Percentiles rank a stretch among this genome's conserved stretches.
Evolutionary conservation across 441 rosid species (phyloP).

Genomic region (Bruguiera hainesii): DNA sequence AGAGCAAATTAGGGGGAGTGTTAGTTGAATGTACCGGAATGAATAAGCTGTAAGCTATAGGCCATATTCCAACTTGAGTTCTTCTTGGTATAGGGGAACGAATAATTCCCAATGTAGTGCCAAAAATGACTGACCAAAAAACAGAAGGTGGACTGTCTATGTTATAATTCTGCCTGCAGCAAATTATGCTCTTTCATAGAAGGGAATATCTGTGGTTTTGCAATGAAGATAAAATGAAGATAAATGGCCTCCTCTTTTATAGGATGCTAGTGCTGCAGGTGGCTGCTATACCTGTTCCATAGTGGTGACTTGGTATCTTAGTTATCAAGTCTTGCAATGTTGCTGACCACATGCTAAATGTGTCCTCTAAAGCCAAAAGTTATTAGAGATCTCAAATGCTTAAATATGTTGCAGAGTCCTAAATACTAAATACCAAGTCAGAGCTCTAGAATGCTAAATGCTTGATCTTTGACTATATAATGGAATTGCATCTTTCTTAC

Average conservation of each 20-base stretch:
- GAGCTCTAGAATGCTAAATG: neutral
- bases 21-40: neutral
- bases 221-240: constrained; percentile 4
- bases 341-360: neutral
- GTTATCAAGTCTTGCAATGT: neutral
- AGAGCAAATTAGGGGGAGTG: constrained; percentile 1
- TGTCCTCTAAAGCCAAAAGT: neutral
- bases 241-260: neutral
- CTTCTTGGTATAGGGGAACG: neutral
- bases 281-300: constrained; percentile 1
- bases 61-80: neutral
- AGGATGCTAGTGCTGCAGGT: constrained; percentile 3
- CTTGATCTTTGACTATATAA: neutral
- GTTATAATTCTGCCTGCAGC: neutral
- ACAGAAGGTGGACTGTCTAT: neutral
- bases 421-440: neutral
- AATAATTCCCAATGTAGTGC: neutral
- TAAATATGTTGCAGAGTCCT: too few species aligned
- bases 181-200: neutral
- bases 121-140: neutral
- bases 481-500: neutral
- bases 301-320: neutral
- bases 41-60: constrained; percentile 4
- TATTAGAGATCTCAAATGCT: too few species aligned
- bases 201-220: neutral